These are phyloP conservation scores for Myxozyma vanderwaltii DNA, from an alignment of 805 yeast genomes.

Conservation along the genomic window DNA sequence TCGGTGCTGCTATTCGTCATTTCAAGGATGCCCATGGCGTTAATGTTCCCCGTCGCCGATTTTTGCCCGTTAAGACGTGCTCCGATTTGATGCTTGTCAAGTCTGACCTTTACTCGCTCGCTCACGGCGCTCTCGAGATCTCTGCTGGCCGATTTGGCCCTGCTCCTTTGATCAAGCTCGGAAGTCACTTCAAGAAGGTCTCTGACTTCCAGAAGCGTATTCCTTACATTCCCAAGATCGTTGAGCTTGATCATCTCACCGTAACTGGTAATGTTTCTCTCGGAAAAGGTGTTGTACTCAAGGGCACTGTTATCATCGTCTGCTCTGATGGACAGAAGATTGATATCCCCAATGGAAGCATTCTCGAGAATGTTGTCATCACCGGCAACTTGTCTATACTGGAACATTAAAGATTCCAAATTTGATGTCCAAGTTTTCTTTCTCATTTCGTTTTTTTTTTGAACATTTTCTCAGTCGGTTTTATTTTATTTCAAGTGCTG, in stretches of 20 bases:
- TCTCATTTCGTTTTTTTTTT: too few relatives aligned
- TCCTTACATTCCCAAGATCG: constrained; percentile 92
- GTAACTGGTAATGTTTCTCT: constrained; percentile 94
- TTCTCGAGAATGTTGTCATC: constrained; percentile 93
- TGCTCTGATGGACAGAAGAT: constrained; percentile 96
- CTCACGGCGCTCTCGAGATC: constrained; percentile 85
- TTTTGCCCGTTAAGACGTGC: constrained; percentile 97
- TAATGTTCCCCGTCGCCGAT: constrained; percentile 96
- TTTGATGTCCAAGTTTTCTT: too few relatives aligned
- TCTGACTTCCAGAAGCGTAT: constrained; percentile 86
- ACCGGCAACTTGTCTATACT: constrained; percentile 94
- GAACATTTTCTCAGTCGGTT: too few relatives aligned
- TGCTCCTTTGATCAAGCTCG: constrained; percentile 92
- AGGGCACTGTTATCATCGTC: constrained; percentile 96
- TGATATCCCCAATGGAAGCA: constrained; percentile 95
- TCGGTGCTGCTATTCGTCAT: constrained; percentile 98
- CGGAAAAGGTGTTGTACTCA: constrained; percentile 86
- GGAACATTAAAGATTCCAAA: constrained; percentile 63
- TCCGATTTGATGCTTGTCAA: constrained; percentile 92
- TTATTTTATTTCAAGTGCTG: too few relatives aligned
- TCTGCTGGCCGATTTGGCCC: constrained; percentile 86
- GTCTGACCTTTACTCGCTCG: constrained; percentile 87
- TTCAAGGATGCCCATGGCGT: constrained; percentile 95
- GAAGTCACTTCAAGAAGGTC: constrained; percentile 95
- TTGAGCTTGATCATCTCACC: constrained; percentile 95